Evolutionary conservation across 2,329 filamentous ascomycete species (phyloP).

Genomic region (Paramyrothecium sp.): DNA sequence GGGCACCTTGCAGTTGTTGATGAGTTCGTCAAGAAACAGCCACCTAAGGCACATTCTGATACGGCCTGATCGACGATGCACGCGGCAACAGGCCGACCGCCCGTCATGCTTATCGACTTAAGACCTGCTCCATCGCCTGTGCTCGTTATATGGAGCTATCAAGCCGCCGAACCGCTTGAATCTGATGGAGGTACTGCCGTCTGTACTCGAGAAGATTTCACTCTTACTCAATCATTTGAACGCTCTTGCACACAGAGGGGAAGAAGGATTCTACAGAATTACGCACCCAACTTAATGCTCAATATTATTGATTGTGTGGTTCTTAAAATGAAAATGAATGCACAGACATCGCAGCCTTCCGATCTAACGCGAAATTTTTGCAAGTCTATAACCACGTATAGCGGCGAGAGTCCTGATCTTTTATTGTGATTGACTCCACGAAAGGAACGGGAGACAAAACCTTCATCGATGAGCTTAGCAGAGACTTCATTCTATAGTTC

Average conservation of each 20-base stretch:
- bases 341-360: slow-evolving; percentile 18
- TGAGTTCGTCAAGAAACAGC: neutral
- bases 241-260: slow-evolving; percentile 17
- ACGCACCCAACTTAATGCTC: slow-evolving; percentile 29
- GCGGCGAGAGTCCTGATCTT: neutral
- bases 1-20: neutral
- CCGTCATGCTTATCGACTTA: slow-evolving; percentile 30
- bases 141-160: slow-evolving; percentile 26
- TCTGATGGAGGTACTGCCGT: slow-evolving; percentile 30
- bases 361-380: slow-evolving; percentile 2
- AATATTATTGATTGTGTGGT: slow-evolving; percentile 34
- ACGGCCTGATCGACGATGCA: slow-evolving; percentile 17
- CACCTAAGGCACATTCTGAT: neutral
- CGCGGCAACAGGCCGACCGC: slow-evolving; percentile 27
- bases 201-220: slow-evolving; percentile 30
- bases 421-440: neutral
- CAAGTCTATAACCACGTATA: neutral
- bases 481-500: neutral
- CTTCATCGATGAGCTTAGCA: neutral
- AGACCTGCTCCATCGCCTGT: slow-evolving; percentile 30
- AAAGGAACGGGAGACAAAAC: neutral
- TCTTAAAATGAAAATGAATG: slow-evolving; percentile 29
- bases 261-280: slow-evolving; percentile 22
- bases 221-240: slow-evolving; percentile 15
- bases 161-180: slow-evolving; percentile 36